phyloP scores from a whole-genome alignment of 2,329 filamentous ascomycete genomes.

The Ascochyta lentis region DNA sequence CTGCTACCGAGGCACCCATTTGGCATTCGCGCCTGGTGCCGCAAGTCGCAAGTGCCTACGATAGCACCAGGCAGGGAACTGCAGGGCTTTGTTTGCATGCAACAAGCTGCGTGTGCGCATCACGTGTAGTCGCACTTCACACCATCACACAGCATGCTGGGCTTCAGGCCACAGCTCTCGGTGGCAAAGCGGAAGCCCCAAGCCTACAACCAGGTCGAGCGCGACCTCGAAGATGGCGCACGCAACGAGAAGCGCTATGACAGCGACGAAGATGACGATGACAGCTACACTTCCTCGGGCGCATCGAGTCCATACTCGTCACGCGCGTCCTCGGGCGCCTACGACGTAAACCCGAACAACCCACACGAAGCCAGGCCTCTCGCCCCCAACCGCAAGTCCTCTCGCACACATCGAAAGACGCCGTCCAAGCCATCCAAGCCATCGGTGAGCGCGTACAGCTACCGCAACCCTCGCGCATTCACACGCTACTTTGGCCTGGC shows the following conservation, averaged over 20 bases:
- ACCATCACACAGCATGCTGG: slow-evolving; percentile 35
- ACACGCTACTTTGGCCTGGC: slow-evolving; percentile 79
- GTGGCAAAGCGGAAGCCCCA: slow-evolving; percentile 48
- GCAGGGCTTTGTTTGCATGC: no score
- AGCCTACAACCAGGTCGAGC: slow-evolving; percentile 40
- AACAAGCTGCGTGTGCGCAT: not conserved
- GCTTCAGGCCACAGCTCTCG: slow-evolving; percentile 43
- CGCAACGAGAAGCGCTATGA: slow-evolving; percentile 50
- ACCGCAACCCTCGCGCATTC: slow-evolving; percentile 73
- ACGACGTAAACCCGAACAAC: slow-evolving; percentile 42
- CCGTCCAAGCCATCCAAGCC: slow-evolving; percentile 39
- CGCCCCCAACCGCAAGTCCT: slow-evolving; percentile 20
- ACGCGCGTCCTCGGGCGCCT: slow-evolving; percentile 51
- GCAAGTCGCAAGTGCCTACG: not conserved
- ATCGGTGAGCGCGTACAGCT: slow-evolving; percentile 53
- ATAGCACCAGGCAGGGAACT: no score
- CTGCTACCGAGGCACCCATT: not conserved
- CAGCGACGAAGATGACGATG: slow-evolving; percentile 44
- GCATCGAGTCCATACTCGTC: slow-evolving; percentile 61
- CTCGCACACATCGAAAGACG: slow-evolving; percentile 23
- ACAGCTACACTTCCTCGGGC: slow-evolving; percentile 42
- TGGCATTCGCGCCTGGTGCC: not conserved
- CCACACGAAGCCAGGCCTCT: slow-evolving; percentile 26
- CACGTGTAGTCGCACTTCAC: not conserved
- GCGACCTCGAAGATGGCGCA: slow-evolving; percentile 43